Conservation (phyloP, 257 asterid genomes). For the Agastache rugosa region DNA sequence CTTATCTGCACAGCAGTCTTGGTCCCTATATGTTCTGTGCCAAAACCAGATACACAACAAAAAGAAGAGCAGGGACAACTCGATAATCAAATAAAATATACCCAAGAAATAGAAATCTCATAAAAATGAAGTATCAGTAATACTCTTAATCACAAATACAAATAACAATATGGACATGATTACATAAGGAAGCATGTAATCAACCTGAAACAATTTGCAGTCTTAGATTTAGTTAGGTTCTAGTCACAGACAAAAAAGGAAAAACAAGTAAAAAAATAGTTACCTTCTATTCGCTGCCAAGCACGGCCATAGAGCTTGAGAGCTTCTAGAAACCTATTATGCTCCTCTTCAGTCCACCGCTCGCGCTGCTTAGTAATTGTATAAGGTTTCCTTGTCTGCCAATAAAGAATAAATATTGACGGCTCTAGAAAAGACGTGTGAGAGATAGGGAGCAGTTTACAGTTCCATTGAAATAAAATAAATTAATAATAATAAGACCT, state of each 20-base stretch:
- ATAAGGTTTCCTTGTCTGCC: slow-evolving; percentile 91
- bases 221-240: slow-evolving; percentile 4
- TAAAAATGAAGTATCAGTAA: slow-evolving; percentile 28
- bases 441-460: slow-evolving; percentile 22
- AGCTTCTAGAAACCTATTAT: slow-evolving; percentile 86
- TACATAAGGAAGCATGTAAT: slow-evolving; percentile 21
- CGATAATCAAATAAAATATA: slow-evolving; percentile 47
- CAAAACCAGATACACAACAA: slow-evolving; percentile 55
- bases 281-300: slow-evolving; percentile 99
- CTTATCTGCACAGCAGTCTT: slow-evolving; percentile 99
- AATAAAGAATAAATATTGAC: slow-evolving; percentile 28
- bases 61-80: slow-evolving; percentile 51
- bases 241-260: slow-evolving; percentile 16
- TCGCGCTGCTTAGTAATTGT: slow-evolving; percentile 98
- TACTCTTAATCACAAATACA: slow-evolving; percentile 33
- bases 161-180: slow-evolving; percentile 4
- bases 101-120: slow-evolving; percentile 37
- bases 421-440: slow-evolving; percentile 17
- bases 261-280: slow-evolving; percentile 32
- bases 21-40: slow-evolving; percentile 97
- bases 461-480: slow-evolving; percentile 9
- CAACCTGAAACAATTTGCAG: slow-evolving; percentile 26
- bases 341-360: slow-evolving; percentile 99
- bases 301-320: slow-evolving; percentile 97
- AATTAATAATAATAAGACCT: slow-evolving; percentile 50